Percentiles rank a stretch among this genome's conserved stretches.
Conservation (phyloP, 2,329 filamentous ascomycete species). For the Alternaria novae-zelandiae region DNA sequence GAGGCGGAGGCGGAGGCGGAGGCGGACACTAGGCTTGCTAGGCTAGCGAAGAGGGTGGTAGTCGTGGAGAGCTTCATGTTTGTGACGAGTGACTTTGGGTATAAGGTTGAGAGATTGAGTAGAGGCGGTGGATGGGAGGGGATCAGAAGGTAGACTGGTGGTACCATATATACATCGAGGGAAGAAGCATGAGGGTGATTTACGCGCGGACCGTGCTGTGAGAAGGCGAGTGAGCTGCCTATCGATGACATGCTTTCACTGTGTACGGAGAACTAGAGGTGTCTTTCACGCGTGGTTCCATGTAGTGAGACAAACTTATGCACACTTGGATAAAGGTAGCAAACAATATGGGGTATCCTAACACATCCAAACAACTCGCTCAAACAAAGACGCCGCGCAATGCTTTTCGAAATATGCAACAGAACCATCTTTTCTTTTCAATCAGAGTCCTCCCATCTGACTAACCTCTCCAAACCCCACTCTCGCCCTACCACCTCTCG, state of each 20-base stretch:
- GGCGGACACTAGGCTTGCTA: neutral
- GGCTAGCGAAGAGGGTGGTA: neutral
- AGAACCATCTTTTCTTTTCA: neutral
- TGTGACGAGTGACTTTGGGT: neutral
- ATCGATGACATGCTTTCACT: neutral
- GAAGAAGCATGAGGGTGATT: neutral
- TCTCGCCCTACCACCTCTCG: neutral
- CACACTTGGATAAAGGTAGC: neutral
- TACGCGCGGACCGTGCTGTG: neutral
- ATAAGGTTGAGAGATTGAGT: neutral
- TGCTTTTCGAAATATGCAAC: neutral
- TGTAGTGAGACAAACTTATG: neutral
- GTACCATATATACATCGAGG: neutral
- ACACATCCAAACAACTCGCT: neutral
- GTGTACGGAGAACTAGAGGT: neutral
- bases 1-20: neutral
- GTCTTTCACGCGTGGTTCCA: neutral
- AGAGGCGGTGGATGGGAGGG: neutral
- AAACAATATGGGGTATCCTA: slow-evolving; percentile 7
- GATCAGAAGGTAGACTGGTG: neutral
- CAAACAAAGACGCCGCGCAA: neutral
- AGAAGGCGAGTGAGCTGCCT: neutral
- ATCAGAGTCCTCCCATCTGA: slow-evolving; percentile 3
- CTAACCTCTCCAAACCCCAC: slow-evolving; percentile 12
- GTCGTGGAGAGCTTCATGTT: neutral